These are phyloP conservation scores for Chrysosporium keratinophilum DNA, from an alignment of 2,329 filamentous ascomycete species.

Conservation along the genomic window DNA sequence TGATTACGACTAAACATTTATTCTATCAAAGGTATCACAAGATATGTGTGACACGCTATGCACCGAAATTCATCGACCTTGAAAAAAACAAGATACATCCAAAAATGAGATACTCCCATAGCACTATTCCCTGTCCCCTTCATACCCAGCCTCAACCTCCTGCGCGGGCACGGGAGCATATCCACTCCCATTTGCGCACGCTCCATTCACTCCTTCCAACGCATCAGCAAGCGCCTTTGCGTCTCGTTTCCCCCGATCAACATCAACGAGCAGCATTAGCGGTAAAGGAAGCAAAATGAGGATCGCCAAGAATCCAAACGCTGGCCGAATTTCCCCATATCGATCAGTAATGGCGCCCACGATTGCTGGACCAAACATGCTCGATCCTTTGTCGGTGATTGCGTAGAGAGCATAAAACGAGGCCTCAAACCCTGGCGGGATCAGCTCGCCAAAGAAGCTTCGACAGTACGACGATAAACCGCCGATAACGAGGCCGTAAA, in stretches of 20 bases:
- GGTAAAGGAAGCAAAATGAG: constrained; percentile 79
- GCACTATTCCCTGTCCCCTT: background rate
- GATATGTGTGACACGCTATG: background rate
- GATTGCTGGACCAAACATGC: constrained; percentile 85
- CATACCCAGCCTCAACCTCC: background rate
- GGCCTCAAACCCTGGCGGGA: constrained; percentile 86
- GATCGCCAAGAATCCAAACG: constrained; percentile 82
- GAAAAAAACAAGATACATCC: background rate
- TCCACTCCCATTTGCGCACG: background rate
- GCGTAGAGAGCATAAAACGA: constrained; percentile 95
- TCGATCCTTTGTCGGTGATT: constrained; percentile 93
- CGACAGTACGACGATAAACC: constrained; percentile 86
- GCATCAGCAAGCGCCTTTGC: constrained; percentile 53
- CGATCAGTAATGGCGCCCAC: constrained; percentile 85
- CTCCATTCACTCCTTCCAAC: constrained; percentile 24
- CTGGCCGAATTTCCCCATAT: constrained; percentile 68
- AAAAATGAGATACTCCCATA: background rate
- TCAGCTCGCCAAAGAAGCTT: constrained; percentile 82
- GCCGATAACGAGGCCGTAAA: constrained; percentile 92
- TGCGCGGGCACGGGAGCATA: constrained; percentile 5
- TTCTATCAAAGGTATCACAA: too few species aligned
- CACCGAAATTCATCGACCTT: background rate
- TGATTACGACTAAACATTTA: too few species aligned
- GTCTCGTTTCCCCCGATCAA: constrained; percentile 64
- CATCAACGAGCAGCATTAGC: constrained; percentile 73